Percentiles rank a stretch among this genome's conserved stretches.
These are phyloP conservation scores for Magnusiomyces paraingens DNA, from an alignment of 1,139 yeast genomes.

Conservation along the genomic window DNA sequence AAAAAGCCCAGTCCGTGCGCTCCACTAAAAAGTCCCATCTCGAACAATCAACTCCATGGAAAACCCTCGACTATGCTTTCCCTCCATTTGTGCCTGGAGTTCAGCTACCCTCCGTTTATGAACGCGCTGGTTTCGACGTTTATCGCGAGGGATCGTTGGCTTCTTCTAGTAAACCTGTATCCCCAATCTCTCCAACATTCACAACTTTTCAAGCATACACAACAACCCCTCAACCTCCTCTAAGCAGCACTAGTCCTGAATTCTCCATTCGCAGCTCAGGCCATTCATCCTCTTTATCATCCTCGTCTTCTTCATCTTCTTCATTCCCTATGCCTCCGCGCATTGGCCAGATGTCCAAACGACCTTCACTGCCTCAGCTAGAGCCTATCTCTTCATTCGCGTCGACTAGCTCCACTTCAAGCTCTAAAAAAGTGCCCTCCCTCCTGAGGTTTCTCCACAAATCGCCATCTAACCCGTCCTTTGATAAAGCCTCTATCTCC, in stretches of 20 bases:
- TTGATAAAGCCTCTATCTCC: too few species aligned
- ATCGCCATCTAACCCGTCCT: too few species aligned
- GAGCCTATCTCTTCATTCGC: too few species aligned
- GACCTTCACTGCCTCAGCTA: too few species aligned
- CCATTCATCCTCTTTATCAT: not conserved
- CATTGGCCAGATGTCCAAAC: too few species aligned
- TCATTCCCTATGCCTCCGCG: not conserved
- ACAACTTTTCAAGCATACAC: not conserved
- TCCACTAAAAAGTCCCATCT: not conserved
- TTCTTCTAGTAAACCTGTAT: not conserved
- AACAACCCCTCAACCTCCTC: not conserved
- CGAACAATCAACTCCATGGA: conserved; percentile 5
- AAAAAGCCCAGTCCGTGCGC: not conserved
- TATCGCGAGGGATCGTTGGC: conserved; percentile 15
- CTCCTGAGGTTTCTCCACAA: too few species aligned
- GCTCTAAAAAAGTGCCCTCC: too few species aligned
- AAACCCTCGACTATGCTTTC: conserved; percentile 34
- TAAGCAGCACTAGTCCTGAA: not conserved
- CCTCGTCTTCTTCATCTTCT: not conserved
- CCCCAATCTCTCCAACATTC: not conserved
- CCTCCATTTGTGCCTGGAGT: conserved; percentile 34
- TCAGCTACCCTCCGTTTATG: conserved; percentile 33
- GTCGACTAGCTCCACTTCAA: too few species aligned
- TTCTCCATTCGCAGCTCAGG: not conserved
- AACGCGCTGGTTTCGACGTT: conserved; percentile 38